A percentile compares a stretch with the other conserved stretches of the same genome.
Conservation (phyloP, 352 stramenopile genomes). For the Globisporangium spiculum region DNA sequence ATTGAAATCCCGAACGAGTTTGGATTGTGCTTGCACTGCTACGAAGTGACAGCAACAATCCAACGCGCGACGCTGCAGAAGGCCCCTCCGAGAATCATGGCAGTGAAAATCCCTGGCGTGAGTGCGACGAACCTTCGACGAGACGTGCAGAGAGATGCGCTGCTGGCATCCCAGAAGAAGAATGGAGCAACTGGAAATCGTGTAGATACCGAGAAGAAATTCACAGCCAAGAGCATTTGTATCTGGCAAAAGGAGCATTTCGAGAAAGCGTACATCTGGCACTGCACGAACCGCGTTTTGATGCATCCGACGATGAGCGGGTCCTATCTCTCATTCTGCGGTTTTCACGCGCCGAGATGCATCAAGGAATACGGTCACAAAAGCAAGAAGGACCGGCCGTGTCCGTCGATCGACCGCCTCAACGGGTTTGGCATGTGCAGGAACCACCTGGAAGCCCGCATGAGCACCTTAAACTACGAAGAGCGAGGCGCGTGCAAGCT, state of each 20-base stretch:
- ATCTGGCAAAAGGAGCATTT: constrained; percentile 61
- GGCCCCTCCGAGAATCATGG: constrained; percentile 31
- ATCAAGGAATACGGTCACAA: constrained; percentile 53
- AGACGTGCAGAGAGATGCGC: constrained; percentile 22
- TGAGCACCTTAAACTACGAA: constrained; percentile 53
- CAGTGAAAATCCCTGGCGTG: constrained; percentile 42
- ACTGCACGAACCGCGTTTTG: constrained; percentile 54
- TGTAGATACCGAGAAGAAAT: neutral
- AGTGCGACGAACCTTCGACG: constrained; percentile 26
- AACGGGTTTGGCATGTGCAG: constrained; percentile 69
- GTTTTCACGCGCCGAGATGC: constrained; percentile 58
- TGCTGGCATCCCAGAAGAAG: constrained; percentile 16
- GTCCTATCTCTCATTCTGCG: constrained; percentile 61
- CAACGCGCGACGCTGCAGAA: constrained; percentile 49
- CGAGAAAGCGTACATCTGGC: constrained; percentile 50
- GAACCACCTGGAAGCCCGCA: constrained; percentile 63
- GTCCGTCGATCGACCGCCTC: constrained; percentile 44
- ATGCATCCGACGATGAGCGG: constrained; percentile 52
- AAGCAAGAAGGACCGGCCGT: constrained; percentile 26
- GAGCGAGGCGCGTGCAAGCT: constrained; percentile 36
- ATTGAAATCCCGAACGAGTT: constrained; percentile 64
- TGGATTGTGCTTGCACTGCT: constrained; percentile 58
- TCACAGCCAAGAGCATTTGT: constrained; percentile 36
- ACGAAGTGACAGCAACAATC: constrained; percentile 38
- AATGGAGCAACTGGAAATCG: constrained; percentile 8